Percentiles rank a stretch among this genome's conserved stretches.
phyloP scores from a whole-genome alignment of 176 grass and related monocot species.

The Lolium perenne region DNA sequence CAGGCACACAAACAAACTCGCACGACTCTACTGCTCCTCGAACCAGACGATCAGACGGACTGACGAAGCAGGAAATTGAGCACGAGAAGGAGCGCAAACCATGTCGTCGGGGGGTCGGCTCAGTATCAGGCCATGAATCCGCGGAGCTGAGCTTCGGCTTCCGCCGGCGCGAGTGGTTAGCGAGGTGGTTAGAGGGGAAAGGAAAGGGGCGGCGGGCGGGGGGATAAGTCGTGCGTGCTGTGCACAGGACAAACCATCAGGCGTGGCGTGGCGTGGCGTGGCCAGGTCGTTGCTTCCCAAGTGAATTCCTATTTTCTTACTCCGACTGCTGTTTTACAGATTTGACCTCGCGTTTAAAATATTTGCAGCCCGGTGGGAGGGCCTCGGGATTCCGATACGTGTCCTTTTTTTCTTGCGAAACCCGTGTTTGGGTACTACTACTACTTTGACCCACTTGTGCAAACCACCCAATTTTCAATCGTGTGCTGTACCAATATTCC shows the following conservation, averaged over 20 bases:
- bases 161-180: not conserved
- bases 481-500: no score
- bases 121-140: conserved; percentile 23
- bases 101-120: not conserved
- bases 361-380: not conserved
- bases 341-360: not conserved
- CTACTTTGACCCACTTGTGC: no score
- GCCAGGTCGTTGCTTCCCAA: not conserved
- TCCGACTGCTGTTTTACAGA: not conserved
- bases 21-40: not conserved
- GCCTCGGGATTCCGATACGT: not conserved
- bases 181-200: not conserved
- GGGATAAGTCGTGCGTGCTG: not conserved
- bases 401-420: not conserved
- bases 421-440: no score
- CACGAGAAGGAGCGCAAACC: not conserved
- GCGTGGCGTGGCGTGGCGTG: no score
- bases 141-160: not conserved
- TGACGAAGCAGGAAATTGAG: not conserved
- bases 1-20: not conserved
- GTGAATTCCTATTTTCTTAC: not conserved
- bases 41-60: not conserved
- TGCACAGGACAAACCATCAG: not conserved
- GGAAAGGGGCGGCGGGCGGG: not conserved
- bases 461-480: no score